Base-by-base conservation (phyloP, 2,329 filamentous ascomycete species). In the Ciborinia camelliae region DNA sequence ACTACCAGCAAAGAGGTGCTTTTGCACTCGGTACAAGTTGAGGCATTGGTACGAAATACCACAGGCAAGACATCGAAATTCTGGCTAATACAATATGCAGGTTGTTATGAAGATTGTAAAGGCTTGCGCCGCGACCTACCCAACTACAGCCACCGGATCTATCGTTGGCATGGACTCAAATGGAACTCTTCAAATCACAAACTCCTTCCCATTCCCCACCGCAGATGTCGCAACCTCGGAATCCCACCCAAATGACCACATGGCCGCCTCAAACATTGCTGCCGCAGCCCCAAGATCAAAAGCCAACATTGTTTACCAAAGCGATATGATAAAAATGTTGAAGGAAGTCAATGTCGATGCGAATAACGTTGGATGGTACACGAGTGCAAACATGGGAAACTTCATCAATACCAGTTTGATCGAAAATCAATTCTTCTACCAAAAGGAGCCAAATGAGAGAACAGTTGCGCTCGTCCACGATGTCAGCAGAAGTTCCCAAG, bases 21-120 rank as follows among this genome's bases (percentile, higher is more conserved):
- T 78, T 84, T 96, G 80, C 90, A 89, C 83, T 85, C 91, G 79
- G 91, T 97, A 74, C 92, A 96, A 83, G 89, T 98, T 76, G 93
- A 97, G 83, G 92, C 94, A 75, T 83, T 98, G 83, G 94, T 96
- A 85, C 77, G 88, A 79, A 70, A 65, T 69, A 67, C 66, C 67
- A 74, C 73, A 75, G 76, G 76, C 67, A 71, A 71, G 26, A 57
- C 61, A 67, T 70, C 72, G 66, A 71, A 71, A 35, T 57, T 66
- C 58, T 58, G 30, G 64, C 68, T 76, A 66, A 75, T 67, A 57
- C 43, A 62, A 72, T 59, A 37, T 66, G 73, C 65, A 95, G 91
- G 91, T 96, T 75, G 91, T 96, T 73, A 94, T 97, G 90, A 97
- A 97, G 84, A 93, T 98, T 77, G 93, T 96, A 79, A 97, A 96